Percentiles rank a stretch among this genome's conserved stretches.
Conservation (phyloP, 78 protist genomes). For the Tieghemostelium lacteum region DNA sequence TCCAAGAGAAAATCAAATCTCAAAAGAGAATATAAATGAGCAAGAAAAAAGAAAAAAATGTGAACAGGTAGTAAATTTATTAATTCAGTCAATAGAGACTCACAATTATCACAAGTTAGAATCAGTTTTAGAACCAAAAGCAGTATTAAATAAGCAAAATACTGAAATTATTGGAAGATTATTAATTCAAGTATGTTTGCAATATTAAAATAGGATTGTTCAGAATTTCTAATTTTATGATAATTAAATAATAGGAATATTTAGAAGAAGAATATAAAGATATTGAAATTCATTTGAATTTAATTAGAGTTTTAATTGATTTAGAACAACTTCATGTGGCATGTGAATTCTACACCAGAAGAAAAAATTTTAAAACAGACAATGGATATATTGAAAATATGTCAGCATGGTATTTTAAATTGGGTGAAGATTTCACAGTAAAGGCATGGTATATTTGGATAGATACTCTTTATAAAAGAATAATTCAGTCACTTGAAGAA, state of each 20-base stretch:
- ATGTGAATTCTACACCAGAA: constrained; percentile 21
- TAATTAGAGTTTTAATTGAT: constrained; percentile 14
- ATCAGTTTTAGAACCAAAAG: constrained; percentile 36
- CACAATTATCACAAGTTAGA: constrained; percentile 12
- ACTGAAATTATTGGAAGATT: constrained; percentile 56
- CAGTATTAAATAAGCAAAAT: constrained; percentile 41
- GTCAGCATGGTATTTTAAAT: constrained; percentile 40
- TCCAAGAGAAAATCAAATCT: too few species aligned
- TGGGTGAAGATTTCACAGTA: constrained; percentile 6
- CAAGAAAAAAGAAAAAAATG: neutral
- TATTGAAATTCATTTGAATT: neutral
- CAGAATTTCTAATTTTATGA: neutral
- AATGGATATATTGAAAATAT: constrained; percentile 3
- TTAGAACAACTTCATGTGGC: constrained; percentile 6
- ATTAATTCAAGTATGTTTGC: constrained; percentile 18
- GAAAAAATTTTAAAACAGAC: neutral
- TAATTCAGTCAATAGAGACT: neutral
- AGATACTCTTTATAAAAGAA: neutral
- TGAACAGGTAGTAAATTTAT: too few species aligned
- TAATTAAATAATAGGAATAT: neutral
- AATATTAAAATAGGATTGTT: neutral
- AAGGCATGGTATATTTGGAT: constrained; percentile 69
- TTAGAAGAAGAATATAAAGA: neutral
- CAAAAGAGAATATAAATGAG: too few species aligned
- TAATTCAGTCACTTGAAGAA: neutral